Conservation (phyloP, 306 rosid species). For the Quercus engelmannii region DNA sequence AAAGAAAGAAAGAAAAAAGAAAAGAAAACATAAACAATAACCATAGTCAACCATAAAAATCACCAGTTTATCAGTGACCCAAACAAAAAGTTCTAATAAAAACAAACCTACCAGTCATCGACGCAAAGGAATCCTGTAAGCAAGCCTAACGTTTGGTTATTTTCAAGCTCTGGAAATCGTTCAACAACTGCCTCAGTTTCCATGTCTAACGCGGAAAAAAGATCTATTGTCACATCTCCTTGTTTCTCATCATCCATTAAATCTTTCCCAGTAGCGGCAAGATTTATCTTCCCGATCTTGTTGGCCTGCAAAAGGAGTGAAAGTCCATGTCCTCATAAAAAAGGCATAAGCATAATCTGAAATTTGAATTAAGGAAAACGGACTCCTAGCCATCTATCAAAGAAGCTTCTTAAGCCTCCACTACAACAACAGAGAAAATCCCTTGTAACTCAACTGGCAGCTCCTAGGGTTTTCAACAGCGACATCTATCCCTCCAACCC, state of each 20-base stretch:
- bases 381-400: no score
- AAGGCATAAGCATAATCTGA: background rate
- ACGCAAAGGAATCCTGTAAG: slow-evolving; percentile 89
- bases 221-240: slow-evolving; percentile 88
- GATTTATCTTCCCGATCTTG: slow-evolving; percentile 93
- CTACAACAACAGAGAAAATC: no score
- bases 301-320: slow-evolving; percentile 58
- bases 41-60: background rate
- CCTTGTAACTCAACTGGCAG: no score
- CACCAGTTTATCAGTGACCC: background rate
- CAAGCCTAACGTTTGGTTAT: slow-evolving; percentile 89
- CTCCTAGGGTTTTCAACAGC: no score
- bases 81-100: background rate
- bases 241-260: slow-evolving; percentile 96
- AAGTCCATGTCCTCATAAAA: background rate
- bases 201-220: slow-evolving; percentile 74
- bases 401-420: no score
- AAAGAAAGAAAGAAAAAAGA: background rate
- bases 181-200: slow-evolving; percentile 77
- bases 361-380: background rate
- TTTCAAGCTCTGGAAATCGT: slow-evolving; percentile 77
- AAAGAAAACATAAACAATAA: background rate
- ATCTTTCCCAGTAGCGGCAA: slow-evolving; percentile 96
- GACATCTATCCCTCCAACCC: no score
- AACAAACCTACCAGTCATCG: slow-evolving; percentile 73